These are phyloP conservation scores for Eucalyptus tenuipes DNA, from an alignment of 345 rosid species.

Conservation along the genomic window DNA sequence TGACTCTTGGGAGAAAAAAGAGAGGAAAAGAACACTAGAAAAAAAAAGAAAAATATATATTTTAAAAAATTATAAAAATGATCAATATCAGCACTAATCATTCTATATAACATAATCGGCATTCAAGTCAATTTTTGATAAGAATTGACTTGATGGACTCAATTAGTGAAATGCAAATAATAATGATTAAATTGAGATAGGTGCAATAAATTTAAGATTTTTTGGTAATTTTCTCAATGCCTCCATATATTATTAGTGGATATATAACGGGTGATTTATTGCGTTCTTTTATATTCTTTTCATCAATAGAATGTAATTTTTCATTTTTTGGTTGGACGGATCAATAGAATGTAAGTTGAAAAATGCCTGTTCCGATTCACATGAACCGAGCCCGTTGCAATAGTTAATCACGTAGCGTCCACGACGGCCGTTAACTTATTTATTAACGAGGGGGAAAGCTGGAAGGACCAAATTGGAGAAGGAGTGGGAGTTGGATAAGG, in stretches of 20 bases:
- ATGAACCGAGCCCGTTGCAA: neutral
- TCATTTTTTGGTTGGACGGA: no score
- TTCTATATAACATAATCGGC: rapidly evolving
- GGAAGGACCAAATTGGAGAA: neutral
- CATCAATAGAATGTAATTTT: neutral
- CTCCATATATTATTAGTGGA: rapidly evolving
- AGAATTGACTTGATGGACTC: no score
- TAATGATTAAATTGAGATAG: no score
- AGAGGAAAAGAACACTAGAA: no score
- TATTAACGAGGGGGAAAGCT: neutral
- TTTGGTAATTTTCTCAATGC: neutral
- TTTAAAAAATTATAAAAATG: no score
- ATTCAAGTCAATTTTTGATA: no score
- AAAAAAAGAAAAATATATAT: no score
- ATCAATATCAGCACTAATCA: rapidly evolving
- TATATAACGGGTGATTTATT: neutral
- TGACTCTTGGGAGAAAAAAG: neutral
- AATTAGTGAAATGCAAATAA: no score
- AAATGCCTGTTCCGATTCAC: neutral
- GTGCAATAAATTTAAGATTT: no score
- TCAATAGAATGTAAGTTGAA: neutral
- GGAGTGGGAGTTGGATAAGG: neutral
- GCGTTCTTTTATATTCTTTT: neutral
- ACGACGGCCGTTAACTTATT: rapidly evolving
- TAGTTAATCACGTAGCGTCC: neutral